Evolutionary conservation across 108 stramenopile genomes (phyloP), one percentile per base, ranked within the genome.

Genomic region (Poteriospumella lacustris): DNA sequence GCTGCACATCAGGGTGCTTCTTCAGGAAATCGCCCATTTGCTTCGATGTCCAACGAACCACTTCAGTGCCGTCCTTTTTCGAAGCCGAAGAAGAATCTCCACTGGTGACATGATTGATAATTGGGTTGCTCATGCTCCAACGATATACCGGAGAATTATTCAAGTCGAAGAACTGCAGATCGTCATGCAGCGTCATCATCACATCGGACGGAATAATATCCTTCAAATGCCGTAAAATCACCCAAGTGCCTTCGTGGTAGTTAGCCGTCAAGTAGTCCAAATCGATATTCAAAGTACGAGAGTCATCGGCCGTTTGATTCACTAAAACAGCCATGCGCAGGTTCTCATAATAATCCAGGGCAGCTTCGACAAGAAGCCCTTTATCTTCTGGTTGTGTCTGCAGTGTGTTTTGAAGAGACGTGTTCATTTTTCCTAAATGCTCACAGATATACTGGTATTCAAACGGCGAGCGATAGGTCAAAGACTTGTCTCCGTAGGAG

Each of bases 301-400:
- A 31, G 42, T 73, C 70, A 24, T 9, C 9, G 9, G 3, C 42
- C 5, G 70, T 73, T 19, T 73, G 70, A 19, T 33, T 44, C 5
- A 34, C 5, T 38, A 73, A 29, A 29, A 5, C 33, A 3, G 47
- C 70, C 70, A 73, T 73, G 15, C 70, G 70, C 26, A 73, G 70
- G 5, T 12, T 52, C 42, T 73, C 70, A 73, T 73, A 73, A 73
- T 42, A 73, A 12, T 73, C 70, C 15, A 73, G 19, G 9, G 70
- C 36, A 26, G 70, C 70, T 34, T 73, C 70, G 5, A 73, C 41
- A 36, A 44, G 12, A 39, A 73, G 5, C 26, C 70, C 70, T 56
- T 73, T 5, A 24, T 52, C 33, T 38, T 15, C 24, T 19, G 5
- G 12, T 15, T 24, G 3, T 33, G 38, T 5, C 42, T 73, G 3